These are phyloP conservation scores for Syncephalastrum monosporum DNA, from an alignment of 371 early-diverging fungal species.

Conservation along the genomic window DNA sequence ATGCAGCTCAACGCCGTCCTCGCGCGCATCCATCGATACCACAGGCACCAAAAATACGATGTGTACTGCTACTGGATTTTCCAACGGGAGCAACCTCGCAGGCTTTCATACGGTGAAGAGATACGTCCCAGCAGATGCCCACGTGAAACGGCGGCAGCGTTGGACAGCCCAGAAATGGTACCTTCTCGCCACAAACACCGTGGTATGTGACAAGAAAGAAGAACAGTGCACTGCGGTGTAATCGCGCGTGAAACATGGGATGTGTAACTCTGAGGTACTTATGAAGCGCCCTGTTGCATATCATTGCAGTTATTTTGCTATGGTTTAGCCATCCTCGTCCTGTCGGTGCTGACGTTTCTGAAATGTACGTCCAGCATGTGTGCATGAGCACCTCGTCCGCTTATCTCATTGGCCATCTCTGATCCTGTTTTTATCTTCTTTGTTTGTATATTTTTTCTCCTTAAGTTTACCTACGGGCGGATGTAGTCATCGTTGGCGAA, in stretches of 20 bases:
- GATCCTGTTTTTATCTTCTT: background rate
- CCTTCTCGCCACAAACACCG: conserved; percentile 49
- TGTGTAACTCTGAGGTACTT: background rate
- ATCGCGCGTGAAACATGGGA: conserved; percentile 3
- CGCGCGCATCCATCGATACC: conserved; percentile 19
- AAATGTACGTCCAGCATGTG: conserved; percentile 32
- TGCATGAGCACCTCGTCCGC: background rate
- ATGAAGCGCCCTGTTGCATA: background rate
- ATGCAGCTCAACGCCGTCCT: background rate
- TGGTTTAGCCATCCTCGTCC: conserved; percentile 33
- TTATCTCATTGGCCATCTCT: conserved; percentile 9
- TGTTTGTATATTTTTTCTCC: conserved; percentile 4
- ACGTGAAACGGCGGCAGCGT: conserved; percentile 32
- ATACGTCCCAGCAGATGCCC: conserved; percentile 21
- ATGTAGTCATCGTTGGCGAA: conserved; percentile 46
- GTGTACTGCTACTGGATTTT: no score
- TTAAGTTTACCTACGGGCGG: conserved; percentile 42
- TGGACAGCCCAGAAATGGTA: conserved; percentile 59
- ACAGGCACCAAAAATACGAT: no score
- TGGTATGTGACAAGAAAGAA: conserved; percentile 28
- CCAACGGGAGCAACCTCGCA: conserved; percentile 1
- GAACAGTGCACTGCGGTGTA: background rate
- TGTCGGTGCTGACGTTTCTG: conserved; percentile 36
- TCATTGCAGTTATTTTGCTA: conserved; percentile 41
- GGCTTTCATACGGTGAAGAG: conserved; percentile 42